phyloP scores from a whole-genome alignment of 106 monocot genomes.

The Ottelia alismoides region DNA sequence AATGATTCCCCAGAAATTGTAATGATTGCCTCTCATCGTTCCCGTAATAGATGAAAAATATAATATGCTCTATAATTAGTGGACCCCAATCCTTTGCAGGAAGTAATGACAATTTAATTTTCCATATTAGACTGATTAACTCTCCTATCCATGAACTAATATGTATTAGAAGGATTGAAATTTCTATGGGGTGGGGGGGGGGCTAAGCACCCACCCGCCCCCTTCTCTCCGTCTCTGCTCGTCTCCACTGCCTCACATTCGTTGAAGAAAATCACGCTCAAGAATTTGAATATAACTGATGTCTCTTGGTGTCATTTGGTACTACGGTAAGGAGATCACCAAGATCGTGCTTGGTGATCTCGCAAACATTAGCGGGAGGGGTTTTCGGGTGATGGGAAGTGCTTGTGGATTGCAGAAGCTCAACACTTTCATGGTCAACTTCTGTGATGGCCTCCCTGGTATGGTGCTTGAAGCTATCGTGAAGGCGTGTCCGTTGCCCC shows the following conservation, averaged over 20 bases:
- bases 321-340: slow-evolving; percentile 48
- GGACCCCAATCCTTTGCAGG: no score
- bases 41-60: no score
- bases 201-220: no score
- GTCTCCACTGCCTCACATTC: slow-evolving; percentile 34
- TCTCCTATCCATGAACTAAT: no score
- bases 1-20: no score
- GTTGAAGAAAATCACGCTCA: slow-evolving; percentile 40
- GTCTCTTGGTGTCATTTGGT: slow-evolving; percentile 53
- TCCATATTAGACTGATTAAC: no score
- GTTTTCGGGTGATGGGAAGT: slow-evolving; percentile 82
- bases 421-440: slow-evolving; percentile 21
- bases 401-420: slow-evolving; percentile 46
- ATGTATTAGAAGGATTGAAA: no score
- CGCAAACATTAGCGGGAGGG: slow-evolving; percentile 46
- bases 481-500: slow-evolving; percentile 49
- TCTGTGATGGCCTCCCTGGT: slow-evolving; percentile 57
- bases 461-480: slow-evolving; percentile 35
- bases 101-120: no score
- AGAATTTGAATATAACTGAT: slow-evolving; percentile 37
- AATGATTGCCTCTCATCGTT: no score
- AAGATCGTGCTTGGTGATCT: slow-evolving; percentile 32
- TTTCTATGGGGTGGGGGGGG: no score
- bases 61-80: no score
- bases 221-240: no score